phyloP scores from a whole-genome alignment of 2,329 filamentous ascomycete species.

The Fusarium miscanthi region DNA sequence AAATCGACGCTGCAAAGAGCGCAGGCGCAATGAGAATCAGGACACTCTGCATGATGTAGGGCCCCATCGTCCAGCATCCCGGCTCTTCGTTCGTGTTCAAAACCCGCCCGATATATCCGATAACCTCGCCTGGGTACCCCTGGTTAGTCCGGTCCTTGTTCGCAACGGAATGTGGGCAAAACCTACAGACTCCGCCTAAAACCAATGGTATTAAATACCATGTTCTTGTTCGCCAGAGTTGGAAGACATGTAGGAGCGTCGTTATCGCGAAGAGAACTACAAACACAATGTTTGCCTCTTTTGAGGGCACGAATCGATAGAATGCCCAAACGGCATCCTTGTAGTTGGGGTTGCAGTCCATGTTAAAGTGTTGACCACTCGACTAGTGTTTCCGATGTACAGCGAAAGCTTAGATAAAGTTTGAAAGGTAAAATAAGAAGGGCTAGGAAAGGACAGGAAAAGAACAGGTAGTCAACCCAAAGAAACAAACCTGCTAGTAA shows the following conservation, averaged over 20 bases:
- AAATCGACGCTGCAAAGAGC: constrained; percentile 60
- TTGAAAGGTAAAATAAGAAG: not conserved
- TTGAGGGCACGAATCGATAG: constrained; percentile 42
- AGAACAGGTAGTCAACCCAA: not conserved
- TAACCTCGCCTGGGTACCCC: constrained; percentile 36
- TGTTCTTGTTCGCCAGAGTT: constrained; percentile 41
- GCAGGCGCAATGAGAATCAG: constrained; percentile 55
- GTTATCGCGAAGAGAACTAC: constrained; percentile 39
- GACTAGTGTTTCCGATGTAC: not conserved
- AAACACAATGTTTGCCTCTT: constrained; percentile 38
- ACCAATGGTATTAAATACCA: constrained; percentile 45
- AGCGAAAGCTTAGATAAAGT: not conserved
- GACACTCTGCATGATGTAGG: constrained; percentile 54
- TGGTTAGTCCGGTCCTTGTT: not conserved
- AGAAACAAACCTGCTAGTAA: too few relatives aligned
- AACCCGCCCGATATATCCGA: constrained; percentile 60
- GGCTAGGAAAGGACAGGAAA: not conserved
- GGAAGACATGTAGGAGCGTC: constrained; percentile 38
- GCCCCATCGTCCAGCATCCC: constrained; percentile 50
- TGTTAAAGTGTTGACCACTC: not conserved
- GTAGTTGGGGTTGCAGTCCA: constrained; percentile 40
- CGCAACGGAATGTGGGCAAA: not conserved
- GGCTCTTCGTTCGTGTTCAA: constrained; percentile 54
- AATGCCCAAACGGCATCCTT: constrained; percentile 39
- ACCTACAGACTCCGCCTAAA: constrained; percentile 39